Evolutionary conservation across 371 early-diverging fungal genomes (phyloP), one percentile per base, ranked within the genome.

Genomic region (Lichtheimia ornata): DNA sequence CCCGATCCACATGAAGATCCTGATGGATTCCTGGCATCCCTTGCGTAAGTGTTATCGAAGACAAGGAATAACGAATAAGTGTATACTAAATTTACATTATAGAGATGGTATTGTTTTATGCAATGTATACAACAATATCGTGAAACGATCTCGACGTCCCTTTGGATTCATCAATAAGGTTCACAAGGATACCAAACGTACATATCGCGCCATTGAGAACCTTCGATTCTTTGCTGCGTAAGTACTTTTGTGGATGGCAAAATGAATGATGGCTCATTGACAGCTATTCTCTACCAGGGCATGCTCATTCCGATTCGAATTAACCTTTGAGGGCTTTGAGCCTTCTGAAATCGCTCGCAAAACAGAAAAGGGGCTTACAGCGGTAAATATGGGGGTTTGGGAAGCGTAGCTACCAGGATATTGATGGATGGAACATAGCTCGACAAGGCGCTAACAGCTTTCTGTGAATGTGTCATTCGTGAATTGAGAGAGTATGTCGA

Each of bases 221-320:
- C 71, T 85, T 53, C 76, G 82, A 13, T 87, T 85, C 61, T 83
- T 87, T 68, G 64, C 82, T 41, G 84, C 84, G 87, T 84, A 79
- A 66, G 83, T 69, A 6, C 50, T 25, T 12, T 13, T 50, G 28
- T 44, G 45, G 18, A 45, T 18, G 13, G n/a, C n/a, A n/a, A n/a
- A n/a, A 45, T 28, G 0, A 5, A 28, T 35, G 35, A 22, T 22
- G 35, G 9, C 9, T 11, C 4, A 24, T 18, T 52, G 5, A 52
- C 14, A n/a, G 2, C 15, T 0, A 20, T 25, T 52, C 49, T 14
- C 45, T n/a, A 12, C 5, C 59, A 85, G 86, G 11, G 86, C 87
- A 17, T 84, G 84, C 53, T 84, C 83, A 63, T 84, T 85, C 63
- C 71, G 87, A 42, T 77, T 85, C 59, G 86, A 85, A 28, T 71